These are phyloP conservation scores for Mytilinidion resinicola DNA, from an alignment of 495 filamentous ascomycete species.

Conservation along the genomic window DNA sequence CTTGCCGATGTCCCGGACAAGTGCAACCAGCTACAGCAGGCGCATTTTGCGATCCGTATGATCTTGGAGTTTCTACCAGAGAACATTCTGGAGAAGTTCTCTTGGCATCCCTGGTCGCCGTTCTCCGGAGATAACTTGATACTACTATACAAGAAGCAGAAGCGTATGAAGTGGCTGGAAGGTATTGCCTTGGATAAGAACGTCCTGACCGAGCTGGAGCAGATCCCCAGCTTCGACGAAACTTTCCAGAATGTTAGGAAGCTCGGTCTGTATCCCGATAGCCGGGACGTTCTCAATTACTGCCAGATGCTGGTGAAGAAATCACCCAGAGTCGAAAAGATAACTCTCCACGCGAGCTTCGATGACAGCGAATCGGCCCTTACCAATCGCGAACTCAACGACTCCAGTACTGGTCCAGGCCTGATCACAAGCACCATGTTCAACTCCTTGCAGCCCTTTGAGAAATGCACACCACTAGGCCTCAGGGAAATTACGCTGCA, in stretches of 20 bases:
- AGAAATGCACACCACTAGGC: constrained; percentile 34
- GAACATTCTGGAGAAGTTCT: constrained; percentile 36
- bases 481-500: constrained; percentile 31
- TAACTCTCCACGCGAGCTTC: constrained; percentile 36
- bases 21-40: constrained; percentile 34
- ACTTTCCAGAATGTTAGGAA: constrained; percentile 31
- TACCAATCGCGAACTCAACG: constrained; percentile 32
- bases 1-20: constrained; percentile 31
- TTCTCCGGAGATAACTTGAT: constrained; percentile 37
- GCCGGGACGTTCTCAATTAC: constrained; percentile 27
- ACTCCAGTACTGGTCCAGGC: constrained; percentile 34
- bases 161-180: constrained; percentile 36
- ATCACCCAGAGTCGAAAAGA: constrained; percentile 29
- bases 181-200: constrained; percentile 34
- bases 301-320: constrained; percentile 30
- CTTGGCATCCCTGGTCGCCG: constrained; percentile 36
- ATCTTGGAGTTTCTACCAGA: constrained; percentile 38
- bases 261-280: constrained; percentile 35
- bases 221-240: constrained; percentile 28
- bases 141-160: constrained; percentile 37
- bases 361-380: constrained; percentile 25
- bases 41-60: constrained; percentile 37
- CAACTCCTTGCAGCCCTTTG: constrained; percentile 35
- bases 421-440: constrained; percentile 35
- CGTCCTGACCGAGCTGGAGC: constrained; percentile 28